These are phyloP conservation scores for Aspergillus sp. DNA, from an alignment of 2,329 filamentous ascomycete genomes.

Conservation along the genomic window DNA sequence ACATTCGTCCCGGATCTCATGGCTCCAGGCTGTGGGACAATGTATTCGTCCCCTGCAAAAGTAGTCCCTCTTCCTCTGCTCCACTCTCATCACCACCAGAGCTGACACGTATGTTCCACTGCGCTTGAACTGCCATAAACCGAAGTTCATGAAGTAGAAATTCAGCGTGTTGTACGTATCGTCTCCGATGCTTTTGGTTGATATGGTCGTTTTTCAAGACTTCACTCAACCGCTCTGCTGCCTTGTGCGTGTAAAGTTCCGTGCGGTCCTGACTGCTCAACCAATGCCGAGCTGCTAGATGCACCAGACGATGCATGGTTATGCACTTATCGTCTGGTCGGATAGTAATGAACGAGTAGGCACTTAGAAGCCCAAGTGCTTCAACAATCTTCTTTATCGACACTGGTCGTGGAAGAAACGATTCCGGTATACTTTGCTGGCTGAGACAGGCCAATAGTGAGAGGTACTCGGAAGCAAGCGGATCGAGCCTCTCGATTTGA, in stretches of 20 bases:
- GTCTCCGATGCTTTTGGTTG: too few relatives aligned
- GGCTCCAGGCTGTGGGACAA: too few relatives aligned
- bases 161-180: too few relatives aligned
- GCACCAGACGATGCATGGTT: constrained; percentile 33
- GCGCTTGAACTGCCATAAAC: too few relatives aligned
- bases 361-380: constrained; percentile 29
- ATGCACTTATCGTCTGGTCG: constrained; percentile 7
- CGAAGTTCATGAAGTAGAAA: too few relatives aligned
- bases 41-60: too few relatives aligned
- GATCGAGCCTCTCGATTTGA: constrained; percentile 23
- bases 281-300: constrained; percentile 31
- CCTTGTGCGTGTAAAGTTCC: too few relatives aligned
- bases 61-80: too few relatives aligned
- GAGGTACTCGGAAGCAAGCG: constrained; percentile 38
- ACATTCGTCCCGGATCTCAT: too few relatives aligned
- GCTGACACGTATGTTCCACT: too few relatives aligned
- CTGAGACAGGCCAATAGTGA: constrained; percentile 39
- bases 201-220: fast-evolving
- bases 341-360: constrained; percentile 22
- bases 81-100: too few relatives aligned
- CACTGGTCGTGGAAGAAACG: constrained; percentile 30
- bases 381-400: constrained; percentile 25
- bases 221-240: too few relatives aligned
- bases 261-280: constrained; percentile 4
- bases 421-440: constrained; percentile 33